Percentiles rank a stretch among this genome's conserved stretches.
phyloP scores from a whole-genome alignment of 2,329 filamentous ascomycete species.

The Lachnellula subtilissima region DNA sequence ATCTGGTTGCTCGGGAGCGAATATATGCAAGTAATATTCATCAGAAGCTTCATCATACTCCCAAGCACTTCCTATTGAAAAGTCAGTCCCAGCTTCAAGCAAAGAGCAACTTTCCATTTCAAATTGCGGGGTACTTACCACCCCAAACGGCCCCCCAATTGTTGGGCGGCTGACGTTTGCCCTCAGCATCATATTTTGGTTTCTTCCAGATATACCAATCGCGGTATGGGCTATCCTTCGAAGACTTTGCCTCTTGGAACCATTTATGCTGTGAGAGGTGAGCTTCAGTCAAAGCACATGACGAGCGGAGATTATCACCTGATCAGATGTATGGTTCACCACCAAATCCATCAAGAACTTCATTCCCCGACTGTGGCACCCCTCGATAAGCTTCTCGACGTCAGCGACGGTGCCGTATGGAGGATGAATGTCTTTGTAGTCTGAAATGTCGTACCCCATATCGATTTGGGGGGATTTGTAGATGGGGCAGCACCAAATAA shows the following conservation, averaged over 20 bases:
- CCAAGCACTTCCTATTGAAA: constrained; percentile 42
- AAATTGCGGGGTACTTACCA: constrained; percentile 36
- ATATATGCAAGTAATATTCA: constrained; percentile 57
- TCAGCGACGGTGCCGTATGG: constrained; percentile 64
- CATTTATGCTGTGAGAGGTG: constrained; percentile 42
- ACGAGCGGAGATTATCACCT: constrained; percentile 12
- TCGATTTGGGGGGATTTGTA: constrained; percentile 61
- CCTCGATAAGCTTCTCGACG: constrained; percentile 57
- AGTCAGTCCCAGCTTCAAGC: neutral
- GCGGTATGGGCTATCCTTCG: constrained; percentile 45
- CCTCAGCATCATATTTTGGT: constrained; percentile 31
- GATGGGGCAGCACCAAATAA: constrained; percentile 65
- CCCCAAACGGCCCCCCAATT: constrained; percentile 41
- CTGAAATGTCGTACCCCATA: constrained; percentile 69
- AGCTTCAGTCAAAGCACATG: neutral
- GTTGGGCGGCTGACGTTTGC: constrained; percentile 37
- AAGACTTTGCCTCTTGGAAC: constrained; percentile 51
- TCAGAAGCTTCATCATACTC: constrained; percentile 46
- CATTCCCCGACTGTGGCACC: constrained; percentile 55
- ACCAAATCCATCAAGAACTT: constrained; percentile 69
- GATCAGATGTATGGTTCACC: constrained; percentile 59
- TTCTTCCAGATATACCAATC: constrained; percentile 63
- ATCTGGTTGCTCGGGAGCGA: constrained; percentile 66
- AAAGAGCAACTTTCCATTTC: neutral
- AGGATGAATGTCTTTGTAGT: constrained; percentile 62